A percentile compares a stretch with the other conserved stretches of the same genome.
Conservation (phyloP, 805 yeast species). For the Lipomyces mesembrius region DNA sequence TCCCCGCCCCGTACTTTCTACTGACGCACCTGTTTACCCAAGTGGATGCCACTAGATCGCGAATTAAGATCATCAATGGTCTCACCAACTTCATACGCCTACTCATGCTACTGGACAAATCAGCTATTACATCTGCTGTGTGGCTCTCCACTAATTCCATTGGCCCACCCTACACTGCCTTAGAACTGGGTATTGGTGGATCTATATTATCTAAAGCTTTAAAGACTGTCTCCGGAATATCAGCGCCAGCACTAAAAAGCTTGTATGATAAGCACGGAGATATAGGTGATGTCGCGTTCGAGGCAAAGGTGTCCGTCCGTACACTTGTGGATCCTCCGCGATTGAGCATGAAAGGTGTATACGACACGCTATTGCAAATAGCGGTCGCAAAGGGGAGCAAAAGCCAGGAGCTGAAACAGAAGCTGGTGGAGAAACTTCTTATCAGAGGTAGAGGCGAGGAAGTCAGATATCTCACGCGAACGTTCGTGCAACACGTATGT, state of each 20-base stretch:
- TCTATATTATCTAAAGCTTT: slow-evolving; percentile 34
- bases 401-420: slow-evolving; percentile 36
- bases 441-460: slow-evolving; percentile 38
- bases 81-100: slow-evolving; percentile 36
- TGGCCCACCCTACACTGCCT: slow-evolving; percentile 35
- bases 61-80: slow-evolving; percentile 35
- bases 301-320: slow-evolving; percentile 36
- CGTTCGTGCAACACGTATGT: slow-evolving; percentile 36
- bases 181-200: slow-evolving; percentile 40
- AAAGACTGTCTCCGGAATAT: slow-evolving; percentile 33
- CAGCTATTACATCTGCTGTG: slow-evolving; percentile 33
- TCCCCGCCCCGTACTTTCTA: slow-evolving; percentile 33
- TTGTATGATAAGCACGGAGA: slow-evolving; percentile 38
- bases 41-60: slow-evolving; percentile 36
- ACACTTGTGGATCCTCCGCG: slow-evolving; percentile 36
- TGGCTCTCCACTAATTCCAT: slow-evolving; percentile 38
- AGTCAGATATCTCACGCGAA: slow-evolving; percentile 39
- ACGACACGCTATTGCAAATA: slow-evolving; percentile 34
- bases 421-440: slow-evolving; percentile 34
- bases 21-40: slow-evolving; percentile 27
- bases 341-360: slow-evolving; percentile 33
- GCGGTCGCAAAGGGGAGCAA: slow-evolving; percentile 35
- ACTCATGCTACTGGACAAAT: slow-evolving; percentile 23
- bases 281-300: slow-evolving; percentile 41
- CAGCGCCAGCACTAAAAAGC: slow-evolving; percentile 24